A percentile compares a stretch with the other conserved stretches of the same genome.
Conservation (phyloP, 2,329 filamentous ascomycete species). For the Ilyonectria sp. region DNA sequence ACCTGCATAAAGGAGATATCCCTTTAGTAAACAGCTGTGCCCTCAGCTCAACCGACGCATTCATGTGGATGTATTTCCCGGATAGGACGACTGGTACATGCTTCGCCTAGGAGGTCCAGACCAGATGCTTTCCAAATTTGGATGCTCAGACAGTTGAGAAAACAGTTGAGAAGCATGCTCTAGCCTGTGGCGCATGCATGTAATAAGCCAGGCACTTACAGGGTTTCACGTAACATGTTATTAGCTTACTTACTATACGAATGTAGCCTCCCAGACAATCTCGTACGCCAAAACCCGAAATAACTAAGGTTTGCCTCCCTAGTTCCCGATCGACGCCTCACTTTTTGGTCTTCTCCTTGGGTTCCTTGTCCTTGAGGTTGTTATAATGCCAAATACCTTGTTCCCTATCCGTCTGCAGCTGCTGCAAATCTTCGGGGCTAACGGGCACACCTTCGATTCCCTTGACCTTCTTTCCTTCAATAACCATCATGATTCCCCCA, state of each 20-base stretch:
- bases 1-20: too few species aligned
- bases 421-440: slow-evolving; percentile 67
- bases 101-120: too few species aligned
- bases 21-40: too few species aligned
- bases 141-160: not conserved
- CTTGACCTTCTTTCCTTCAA: slow-evolving; percentile 82
- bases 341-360: slow-evolving; percentile 15
- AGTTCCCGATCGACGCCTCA: not conserved
- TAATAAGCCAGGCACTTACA: not conserved
- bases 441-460: slow-evolving; percentile 78
- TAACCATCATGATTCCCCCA: slow-evolving; percentile 79
- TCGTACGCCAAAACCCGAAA: not conserved
- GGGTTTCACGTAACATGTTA: not conserved
- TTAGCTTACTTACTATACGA: not conserved
- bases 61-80: too few species aligned
- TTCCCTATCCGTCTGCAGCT: slow-evolving; percentile 67
- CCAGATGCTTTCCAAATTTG: too few species aligned
- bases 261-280: not conserved
- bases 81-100: too few species aligned
- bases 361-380: slow-evolving; percentile 56
- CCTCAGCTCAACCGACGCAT: too few species aligned
- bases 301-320: not conserved
- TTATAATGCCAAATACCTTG: slow-evolving; percentile 70
- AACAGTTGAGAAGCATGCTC: not conserved
- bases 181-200: not conserved